Conservation (phyloP, 2,329 filamentous ascomycete species). For the Malbranchea cinnamomea region DNA sequence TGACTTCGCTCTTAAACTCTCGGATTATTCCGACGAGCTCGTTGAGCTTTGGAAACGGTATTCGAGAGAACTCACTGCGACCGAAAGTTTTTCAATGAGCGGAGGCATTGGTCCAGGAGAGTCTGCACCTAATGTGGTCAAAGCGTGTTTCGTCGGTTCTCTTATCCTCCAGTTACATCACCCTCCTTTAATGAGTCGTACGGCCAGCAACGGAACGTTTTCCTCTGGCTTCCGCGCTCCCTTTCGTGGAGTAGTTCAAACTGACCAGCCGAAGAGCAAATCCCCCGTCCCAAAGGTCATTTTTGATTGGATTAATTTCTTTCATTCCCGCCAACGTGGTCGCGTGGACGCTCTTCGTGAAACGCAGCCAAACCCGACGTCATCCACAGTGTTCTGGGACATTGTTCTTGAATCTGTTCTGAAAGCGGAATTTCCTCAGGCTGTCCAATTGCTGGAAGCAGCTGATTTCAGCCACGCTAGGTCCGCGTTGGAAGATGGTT, state of each 20-base stretch:
- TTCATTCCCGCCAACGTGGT: conserved; percentile 57
- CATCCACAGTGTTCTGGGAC: conserved; percentile 72
- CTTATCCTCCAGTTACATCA: conserved; percentile 70
- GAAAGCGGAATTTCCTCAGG: conserved; percentile 56
- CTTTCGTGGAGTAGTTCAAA: conserved; percentile 18
- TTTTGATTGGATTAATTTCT: conserved; percentile 65
- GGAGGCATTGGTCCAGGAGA: conserved; percentile 49
- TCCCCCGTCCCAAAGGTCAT: conserved; percentile 57
- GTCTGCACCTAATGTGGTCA: conserved; percentile 49
- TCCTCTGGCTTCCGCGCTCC: conserved; percentile 13
- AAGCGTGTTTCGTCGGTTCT: conserved; percentile 64
- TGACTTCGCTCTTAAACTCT: conserved; percentile 19
- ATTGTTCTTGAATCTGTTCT: conserved; percentile 59
- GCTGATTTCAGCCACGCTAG: conserved; percentile 68
- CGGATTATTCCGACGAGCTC: conserved; percentile 21
- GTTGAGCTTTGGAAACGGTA: conserved; percentile 20
- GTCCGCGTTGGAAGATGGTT: conserved; percentile 46
- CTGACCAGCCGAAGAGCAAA: conserved; percentile 14
- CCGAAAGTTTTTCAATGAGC: conserved; percentile 6
- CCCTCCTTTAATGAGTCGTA: conserved; percentile 31
- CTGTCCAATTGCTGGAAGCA: conserved; percentile 51
- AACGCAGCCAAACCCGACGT: conserved; percentile 56
- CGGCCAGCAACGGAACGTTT: conserved; percentile 12
- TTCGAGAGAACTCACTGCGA: conserved; percentile 28
- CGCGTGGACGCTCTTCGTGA: conserved; percentile 51